Base-by-base conservation (phyloP, 257 asterid genomes). In the Fraxinus cuspidata region DNA sequence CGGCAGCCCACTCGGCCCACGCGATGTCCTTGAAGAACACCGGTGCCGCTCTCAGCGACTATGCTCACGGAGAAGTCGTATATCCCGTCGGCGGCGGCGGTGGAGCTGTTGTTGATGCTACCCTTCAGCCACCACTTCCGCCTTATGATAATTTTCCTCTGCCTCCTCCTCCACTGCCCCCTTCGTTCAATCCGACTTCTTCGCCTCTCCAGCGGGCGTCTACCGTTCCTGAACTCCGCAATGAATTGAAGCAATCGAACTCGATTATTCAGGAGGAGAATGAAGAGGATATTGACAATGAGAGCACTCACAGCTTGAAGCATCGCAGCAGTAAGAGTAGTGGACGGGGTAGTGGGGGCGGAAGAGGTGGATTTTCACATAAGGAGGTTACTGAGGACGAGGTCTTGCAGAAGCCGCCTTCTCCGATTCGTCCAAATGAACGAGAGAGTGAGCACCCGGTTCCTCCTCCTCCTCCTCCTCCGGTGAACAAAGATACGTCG, bases 21-120 rank as follows among this genome's bases (percentile, higher is more conserved):
- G 88, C 92, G 78, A 86, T 92, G 93, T 89, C 97, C 4, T 81
- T 96, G 66, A 96, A 93, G 76, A 92, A 96, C 84, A 85, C 97
- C 75, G 99, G 99, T 60, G 98, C 98, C 35, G 97, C 99, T 51
- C 93, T 96, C 73, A 92, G 97, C 72, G 98, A 96, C 79, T 96
- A 85, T 73, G 93, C 97, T 31, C 91, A 90, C 15, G 97, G 96
- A 18, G 97, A 94, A 79, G 97, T 85, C 63, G 79, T 86, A 31
- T 81, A 73, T 70, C 85, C 92, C n/a, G 12, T 82, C 65, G 74
- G 79, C 0, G 63, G 85, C 12, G 65, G 84, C 3, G 63, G 63
- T 1, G 64, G 25, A 19, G 65, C 75, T 23, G 77, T 40, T 23
- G 77, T 73, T 0, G 86, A 77, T n/a, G 78, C 81, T 65, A 32